Conservation (phyloP, 1,284 basidiomycete genomes). For the Phenoliferia sp. region DNA sequence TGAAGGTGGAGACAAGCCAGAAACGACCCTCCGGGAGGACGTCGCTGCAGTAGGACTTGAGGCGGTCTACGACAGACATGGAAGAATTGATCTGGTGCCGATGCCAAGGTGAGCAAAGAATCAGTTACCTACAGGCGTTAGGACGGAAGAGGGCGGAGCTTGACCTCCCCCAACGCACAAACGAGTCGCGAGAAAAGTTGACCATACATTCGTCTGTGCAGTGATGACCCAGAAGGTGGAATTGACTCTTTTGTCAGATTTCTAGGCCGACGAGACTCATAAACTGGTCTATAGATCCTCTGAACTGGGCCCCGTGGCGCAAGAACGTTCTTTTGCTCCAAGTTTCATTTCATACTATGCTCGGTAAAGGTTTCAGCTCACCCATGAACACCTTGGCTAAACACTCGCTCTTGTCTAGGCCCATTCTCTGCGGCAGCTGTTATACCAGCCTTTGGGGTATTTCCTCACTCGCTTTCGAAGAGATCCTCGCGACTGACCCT, state of each 20-base stretch:
- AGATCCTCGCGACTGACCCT: slow-evolving; percentile 15
- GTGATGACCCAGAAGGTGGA: neutral
- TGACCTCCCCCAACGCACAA: neutral
- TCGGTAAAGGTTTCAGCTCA: no score
- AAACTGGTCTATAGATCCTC: slow-evolving; percentile 15
- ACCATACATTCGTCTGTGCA: neutral
- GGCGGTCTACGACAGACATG: slow-evolving; percentile 26
- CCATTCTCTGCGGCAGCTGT: slow-evolving; percentile 5
- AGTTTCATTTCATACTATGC: slow-evolving; percentile 13
- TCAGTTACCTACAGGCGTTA: no score
- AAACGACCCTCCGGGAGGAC: slow-evolving; percentile 25
- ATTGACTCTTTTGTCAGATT: neutral
- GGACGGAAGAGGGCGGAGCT: neutral
- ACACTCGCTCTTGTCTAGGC: neutral
- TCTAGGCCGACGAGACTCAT: neutral
- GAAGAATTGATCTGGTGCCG: slow-evolving; percentile 18
- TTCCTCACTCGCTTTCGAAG: neutral
- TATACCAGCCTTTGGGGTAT: slow-evolving; percentile 22
- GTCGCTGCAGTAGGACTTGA: slow-evolving; percentile 20
- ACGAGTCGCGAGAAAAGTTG: slow-evolving; percentile 14
- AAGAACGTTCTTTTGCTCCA: slow-evolving; percentile 21
- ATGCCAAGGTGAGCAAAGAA: slow-evolving; percentile 6
- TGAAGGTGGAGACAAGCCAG: slow-evolving; percentile 24
- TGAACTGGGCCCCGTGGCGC: slow-evolving; percentile 25
- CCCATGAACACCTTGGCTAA: neutral